Evolutionary conservation across 192 early-diverging fungal genomes (phyloP), one percentile per base, ranked within the genome.

Genomic region (Coemansia sp.): DNA sequence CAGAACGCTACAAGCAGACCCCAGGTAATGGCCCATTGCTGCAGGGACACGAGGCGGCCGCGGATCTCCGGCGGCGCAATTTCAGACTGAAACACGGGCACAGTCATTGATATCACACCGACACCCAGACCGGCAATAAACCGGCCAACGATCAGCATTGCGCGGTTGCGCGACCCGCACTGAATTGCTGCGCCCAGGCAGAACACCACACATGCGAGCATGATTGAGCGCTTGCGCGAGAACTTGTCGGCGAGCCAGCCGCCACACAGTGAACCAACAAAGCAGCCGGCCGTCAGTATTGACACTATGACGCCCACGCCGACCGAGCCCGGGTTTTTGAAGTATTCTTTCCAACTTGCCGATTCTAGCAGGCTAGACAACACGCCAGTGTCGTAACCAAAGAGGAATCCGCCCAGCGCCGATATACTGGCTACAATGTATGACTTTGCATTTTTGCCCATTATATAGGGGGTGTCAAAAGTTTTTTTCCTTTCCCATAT

Each of bases 21-120:
- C 85, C 91, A 90, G 40, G 95, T 97, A 72, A 97, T 96, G 61
- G 92, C 88, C 82, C 91, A 90, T 71, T 97, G 95, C 63, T 95
- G 89, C 46, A 95, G 77, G 23, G 89, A 86, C 22, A 92, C 87
- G 22, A 95, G 84, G 29, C 90, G 87, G 30, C 93, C 93, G 69
- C 93, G 91, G 69, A 94, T 91, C 23, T 84, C 71, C 47, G 89
- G 77, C 19, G 91, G 91, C 21, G 92, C 86, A 24, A 93, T 87
- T 54, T 95, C 93, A 19, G 92, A 87, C 67, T 89, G 87, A 58
- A 84, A 89, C 21, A 90, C 60, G 22, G 88, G 85, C 4, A 92
- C 88, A 24, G 84, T 81, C 82, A 88, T 87, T 23, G 87, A 86
- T 21, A 88, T 77, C 18, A 85, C 67, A 71, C 95, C 95, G 42